phyloP scores from a whole-genome alignment of 805 yeast species.

The Wickerhamiella bombiphila region DNA sequence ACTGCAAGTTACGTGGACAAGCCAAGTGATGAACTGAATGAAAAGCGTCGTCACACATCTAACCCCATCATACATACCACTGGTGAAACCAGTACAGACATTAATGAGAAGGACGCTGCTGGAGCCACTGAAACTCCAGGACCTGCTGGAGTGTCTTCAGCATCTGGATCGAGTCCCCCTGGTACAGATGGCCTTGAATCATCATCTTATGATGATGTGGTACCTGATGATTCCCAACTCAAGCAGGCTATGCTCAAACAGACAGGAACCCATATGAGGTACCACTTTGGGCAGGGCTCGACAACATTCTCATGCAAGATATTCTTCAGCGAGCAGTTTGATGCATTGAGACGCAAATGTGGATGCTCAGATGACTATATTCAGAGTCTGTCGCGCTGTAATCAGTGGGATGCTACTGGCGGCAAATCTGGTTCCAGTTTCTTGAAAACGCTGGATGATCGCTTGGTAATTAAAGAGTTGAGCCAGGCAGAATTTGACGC shows the following conservation, averaged over 20 bases:
- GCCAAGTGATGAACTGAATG: neutral
- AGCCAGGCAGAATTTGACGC: constrained; percentile 83
- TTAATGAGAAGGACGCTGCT: neutral
- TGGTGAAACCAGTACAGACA: neutral
- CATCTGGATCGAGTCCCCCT: neutral
- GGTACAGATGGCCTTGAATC: constrained; percentile 4
- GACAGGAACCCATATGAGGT: constrained; percentile 79
- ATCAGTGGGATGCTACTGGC: constrained; percentile 91
- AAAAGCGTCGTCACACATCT: constrained; percentile 1
- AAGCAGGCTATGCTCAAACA: constrained; percentile 65
- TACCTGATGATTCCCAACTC: constrained; percentile 21
- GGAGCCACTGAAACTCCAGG: neutral
- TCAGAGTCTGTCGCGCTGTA: constrained; percentile 83
- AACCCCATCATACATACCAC: constrained; percentile 1
- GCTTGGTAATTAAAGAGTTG: constrained; percentile 79
- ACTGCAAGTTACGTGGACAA: constrained; percentile 22
- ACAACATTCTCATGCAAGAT: constrained; percentile 82
- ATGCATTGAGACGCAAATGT: constrained; percentile 78
- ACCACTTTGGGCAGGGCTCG: constrained; percentile 77
- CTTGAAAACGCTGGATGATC: constrained; percentile 77
- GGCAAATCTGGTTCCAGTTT: constrained; percentile 95
- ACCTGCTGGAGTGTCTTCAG: neutral
- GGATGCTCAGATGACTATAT: constrained; percentile 60
- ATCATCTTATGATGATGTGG: neutral
- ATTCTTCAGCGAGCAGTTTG: constrained; percentile 91